A percentile compares a stretch with the other conserved stretches of the same genome.
Conservation (phyloP, 2,329 filamentous ascomycete genomes). For the Fusarium brevicatenulatum region DNA sequence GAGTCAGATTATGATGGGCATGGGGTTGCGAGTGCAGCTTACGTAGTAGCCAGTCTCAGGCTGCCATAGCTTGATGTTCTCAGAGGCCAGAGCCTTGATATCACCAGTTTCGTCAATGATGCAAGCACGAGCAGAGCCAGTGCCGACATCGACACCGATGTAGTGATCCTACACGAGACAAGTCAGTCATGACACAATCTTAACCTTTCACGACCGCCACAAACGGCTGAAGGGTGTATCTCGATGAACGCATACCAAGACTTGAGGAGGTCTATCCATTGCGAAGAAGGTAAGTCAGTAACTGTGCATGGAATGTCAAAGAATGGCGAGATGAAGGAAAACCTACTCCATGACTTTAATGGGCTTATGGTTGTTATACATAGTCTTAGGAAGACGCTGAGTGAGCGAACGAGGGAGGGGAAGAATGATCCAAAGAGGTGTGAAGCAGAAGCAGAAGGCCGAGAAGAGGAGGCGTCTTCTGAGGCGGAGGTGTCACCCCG, state of each 20-base stretch:
- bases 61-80: constrained; percentile 84
- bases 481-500: constrained; percentile 34
- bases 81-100: constrained; percentile 79
- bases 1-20: constrained; percentile 6
- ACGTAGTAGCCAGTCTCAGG: constrained; percentile 80
- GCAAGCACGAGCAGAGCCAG: constrained; percentile 93
- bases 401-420: constrained; percentile 5
- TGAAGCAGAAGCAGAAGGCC: constrained; percentile 2
- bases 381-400: constrained; percentile 38
- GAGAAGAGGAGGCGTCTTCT: constrained; percentile 23
- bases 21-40: constrained; percentile 41
- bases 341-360: constrained; percentile 53
- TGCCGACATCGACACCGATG: constrained; percentile 95
- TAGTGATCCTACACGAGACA: constrained; percentile 61
- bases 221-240: constrained; percentile 1
- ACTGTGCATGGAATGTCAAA: constrained; percentile 6
- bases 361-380: constrained; percentile 52
- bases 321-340: constrained; percentile 4
- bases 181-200: constrained; percentile 21
- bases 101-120: constrained; percentile 93
- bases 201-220: neutral
- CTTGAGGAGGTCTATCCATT: constrained; percentile 50
- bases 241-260: constrained; percentile 44
- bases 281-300: constrained; percentile 25
- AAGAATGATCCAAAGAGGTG: neutral